A percentile compares a stretch with the other conserved stretches of the same genome.
Conservation (phyloP, 805 yeast genomes). For the Yamadazyma paraphyllophila region DNA sequence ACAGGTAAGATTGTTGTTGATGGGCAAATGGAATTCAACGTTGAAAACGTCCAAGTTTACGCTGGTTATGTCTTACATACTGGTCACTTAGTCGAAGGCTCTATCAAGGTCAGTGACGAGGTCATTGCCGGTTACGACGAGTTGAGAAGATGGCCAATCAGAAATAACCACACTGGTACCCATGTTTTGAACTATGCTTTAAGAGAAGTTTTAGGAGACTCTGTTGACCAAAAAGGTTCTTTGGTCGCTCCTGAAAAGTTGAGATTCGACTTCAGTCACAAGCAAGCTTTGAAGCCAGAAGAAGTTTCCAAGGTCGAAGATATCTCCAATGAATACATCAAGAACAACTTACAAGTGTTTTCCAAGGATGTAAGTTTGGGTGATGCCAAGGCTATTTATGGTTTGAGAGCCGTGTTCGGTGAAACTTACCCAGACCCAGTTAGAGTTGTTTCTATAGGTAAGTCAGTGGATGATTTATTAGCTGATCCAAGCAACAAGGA, state of each 20-base stretch:
- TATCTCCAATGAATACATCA: conserved; percentile 69
- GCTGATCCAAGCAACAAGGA: conserved; percentile 65
- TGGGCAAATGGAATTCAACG: conserved; percentile 83
- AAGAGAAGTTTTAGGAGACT: conserved; percentile 81
- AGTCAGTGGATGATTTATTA: conserved; percentile 77
- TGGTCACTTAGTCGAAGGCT: conserved; percentile 79
- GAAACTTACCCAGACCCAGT: conserved; percentile 99
- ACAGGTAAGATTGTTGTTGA: conserved; percentile 91
- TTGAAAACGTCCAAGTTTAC: conserved; percentile 86
- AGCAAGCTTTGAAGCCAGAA: conserved; percentile 69
- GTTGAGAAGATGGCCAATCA: conserved; percentile 91
- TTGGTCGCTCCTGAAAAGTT: conserved; percentile 92
- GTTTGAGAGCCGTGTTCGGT: conserved; percentile 97
- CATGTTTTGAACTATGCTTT: conserved; percentile 90
- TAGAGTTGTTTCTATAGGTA: conserved; percentile 95
- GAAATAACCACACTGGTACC: conserved; percentile 98
- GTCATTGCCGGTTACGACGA: conserved; percentile 89
- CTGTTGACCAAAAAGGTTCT: conserved; percentile 94
- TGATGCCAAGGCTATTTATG: conserved; percentile 69
- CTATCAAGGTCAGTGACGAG: conserved; percentile 60
- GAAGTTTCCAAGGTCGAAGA: conserved; percentile 77
- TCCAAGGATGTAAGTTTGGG: conserved; percentile 79
- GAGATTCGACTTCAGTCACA: conserved; percentile 95
- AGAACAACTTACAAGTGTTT: conserved; percentile 68
- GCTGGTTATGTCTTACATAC: conserved; percentile 96